Base-by-base conservation (phyloP, 2,329 filamentous ascomycete species). In the Hymenoscyphus infarciens region DNA sequence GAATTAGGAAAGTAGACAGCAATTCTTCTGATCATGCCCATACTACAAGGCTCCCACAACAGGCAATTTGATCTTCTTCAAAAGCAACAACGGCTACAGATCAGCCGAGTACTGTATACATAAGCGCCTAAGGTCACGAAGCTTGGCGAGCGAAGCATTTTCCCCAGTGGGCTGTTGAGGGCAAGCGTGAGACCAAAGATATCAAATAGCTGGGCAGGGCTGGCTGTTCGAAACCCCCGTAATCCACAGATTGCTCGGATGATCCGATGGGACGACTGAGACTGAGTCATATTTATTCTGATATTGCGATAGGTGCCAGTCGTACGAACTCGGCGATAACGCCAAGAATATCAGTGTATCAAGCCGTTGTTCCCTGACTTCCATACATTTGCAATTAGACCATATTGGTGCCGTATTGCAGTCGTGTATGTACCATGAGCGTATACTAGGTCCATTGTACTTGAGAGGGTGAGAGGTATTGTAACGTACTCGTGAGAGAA, bases 291-390 rank as follows among this genome's bases (percentile, higher is more conserved):
- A 8, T 52, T 22, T 52, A 25, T 25, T 52, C 4, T 11, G 45
- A 52, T 38, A 16, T 38, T 38, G 35, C 13, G 35, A 38, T 38
- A 52, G 19, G 19, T 25, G 10, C 19, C 45, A 25, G 19, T 22
- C 45, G 19, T 13, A 8, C 7, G 19, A 52, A 52, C 13, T 52
- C 45, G 19, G 19, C 19, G 22, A 22, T 45, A 22, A 22, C 8
- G 45, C 45, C 45, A 52, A 52, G 45, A 52, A 52, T 52, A 52
- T 25, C 19, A 19, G 19, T 52, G 19, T 52, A 25, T 52, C 45
- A 52, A 25, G 22, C 45, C 11, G 19, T 38, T 25, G 19, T 52
- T 52, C 22, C 45, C 45, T 22, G 13, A 22, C 45, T 52, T 25
- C 3, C 45, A 13, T 22, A 22, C 19, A 10, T 25, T 52, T 22